These are phyloP conservation scores for Cordyceps cateniannulata DNA, from an alignment of 2,329 filamentous ascomycete genomes.

Conservation along the genomic window DNA sequence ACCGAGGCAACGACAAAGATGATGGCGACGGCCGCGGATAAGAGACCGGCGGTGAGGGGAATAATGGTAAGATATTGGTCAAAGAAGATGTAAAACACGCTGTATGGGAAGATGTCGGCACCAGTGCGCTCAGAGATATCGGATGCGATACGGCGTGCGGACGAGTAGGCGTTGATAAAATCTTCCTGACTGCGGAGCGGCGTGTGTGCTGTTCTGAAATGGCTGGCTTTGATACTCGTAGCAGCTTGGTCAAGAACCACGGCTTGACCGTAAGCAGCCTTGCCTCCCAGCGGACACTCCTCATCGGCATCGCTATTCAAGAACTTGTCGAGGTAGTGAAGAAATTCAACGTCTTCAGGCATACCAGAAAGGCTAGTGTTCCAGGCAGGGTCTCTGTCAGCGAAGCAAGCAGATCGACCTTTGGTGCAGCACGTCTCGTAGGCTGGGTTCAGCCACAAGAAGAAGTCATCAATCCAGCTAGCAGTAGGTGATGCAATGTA, in stretches of 20 bases:
- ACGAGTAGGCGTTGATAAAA: conserved; percentile 85
- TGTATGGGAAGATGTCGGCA: conserved; percentile 89
- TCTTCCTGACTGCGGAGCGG: conserved; percentile 82
- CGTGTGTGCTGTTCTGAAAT: conserved; percentile 88
- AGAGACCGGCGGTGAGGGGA: conserved; percentile 67
- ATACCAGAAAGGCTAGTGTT: conserved; percentile 85
- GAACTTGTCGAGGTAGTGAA: conserved; percentile 80
- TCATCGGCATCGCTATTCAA: conserved; percentile 71
- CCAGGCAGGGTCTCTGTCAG: conserved; percentile 70
- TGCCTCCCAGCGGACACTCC: conserved; percentile 80
- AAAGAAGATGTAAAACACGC: conserved; percentile 98
- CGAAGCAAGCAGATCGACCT: conserved; percentile 68
- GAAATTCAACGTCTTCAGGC: conserved; percentile 88
- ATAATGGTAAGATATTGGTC: conserved; percentile 91
- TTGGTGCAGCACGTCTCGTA: conserved; percentile 66
- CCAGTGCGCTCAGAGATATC: conserved; percentile 66
- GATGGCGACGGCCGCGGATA: conserved; percentile 76
- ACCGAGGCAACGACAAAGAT: conserved; percentile 75
- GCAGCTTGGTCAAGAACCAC: conserved; percentile 67
- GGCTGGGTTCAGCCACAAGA: conserved; percentile 91
- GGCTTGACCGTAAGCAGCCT: conserved; percentile 79
- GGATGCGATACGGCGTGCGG: conserved; percentile 79
- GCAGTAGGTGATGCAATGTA: conserved; percentile 85
- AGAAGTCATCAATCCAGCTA: conserved; percentile 96
- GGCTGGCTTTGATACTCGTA: conserved; percentile 68